phyloP scores from a whole-genome alignment of 148 eudicot species.

The Vaccinium corymbosum region DNA sequence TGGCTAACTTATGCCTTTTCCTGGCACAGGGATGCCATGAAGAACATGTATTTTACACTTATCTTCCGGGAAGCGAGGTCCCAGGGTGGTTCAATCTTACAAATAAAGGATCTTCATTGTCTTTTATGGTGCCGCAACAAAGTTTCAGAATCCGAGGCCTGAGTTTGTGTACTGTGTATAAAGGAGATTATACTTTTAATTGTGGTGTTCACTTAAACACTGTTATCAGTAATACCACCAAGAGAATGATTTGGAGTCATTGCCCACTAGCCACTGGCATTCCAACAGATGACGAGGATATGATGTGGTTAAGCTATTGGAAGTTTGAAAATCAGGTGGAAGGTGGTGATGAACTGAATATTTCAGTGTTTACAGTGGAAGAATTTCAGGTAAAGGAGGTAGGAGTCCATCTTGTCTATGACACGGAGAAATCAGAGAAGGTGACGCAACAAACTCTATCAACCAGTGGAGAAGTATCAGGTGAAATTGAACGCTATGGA shows the following conservation, averaged over 20 bases:
- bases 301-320: constrained; percentile 15
- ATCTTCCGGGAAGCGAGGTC: neutral
- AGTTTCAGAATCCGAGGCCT: constrained; percentile 1
- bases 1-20: neutral
- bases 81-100: neutral
- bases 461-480: neutral
- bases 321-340: constrained; percentile 4
- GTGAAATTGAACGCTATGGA: neutral
- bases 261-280: neutral
- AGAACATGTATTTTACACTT: constrained; percentile 10
- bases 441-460: neutral
- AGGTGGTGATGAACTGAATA: constrained; percentile 8
- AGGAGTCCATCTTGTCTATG: neutral
- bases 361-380: neutral
- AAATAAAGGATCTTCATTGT: neutral
- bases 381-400: neutral
- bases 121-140: neutral
- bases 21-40: constrained; percentile 9
- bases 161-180: constrained; percentile 1
- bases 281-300: neutral
- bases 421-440: neutral
- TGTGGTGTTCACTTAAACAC: neutral
- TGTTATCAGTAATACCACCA: neutral
- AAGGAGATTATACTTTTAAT: too few species aligned
- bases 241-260: neutral